These are phyloP conservation scores for Tephrocybe sp. DNA, from an alignment of 768 basidiomycete species.

Conservation along the genomic window DNA sequence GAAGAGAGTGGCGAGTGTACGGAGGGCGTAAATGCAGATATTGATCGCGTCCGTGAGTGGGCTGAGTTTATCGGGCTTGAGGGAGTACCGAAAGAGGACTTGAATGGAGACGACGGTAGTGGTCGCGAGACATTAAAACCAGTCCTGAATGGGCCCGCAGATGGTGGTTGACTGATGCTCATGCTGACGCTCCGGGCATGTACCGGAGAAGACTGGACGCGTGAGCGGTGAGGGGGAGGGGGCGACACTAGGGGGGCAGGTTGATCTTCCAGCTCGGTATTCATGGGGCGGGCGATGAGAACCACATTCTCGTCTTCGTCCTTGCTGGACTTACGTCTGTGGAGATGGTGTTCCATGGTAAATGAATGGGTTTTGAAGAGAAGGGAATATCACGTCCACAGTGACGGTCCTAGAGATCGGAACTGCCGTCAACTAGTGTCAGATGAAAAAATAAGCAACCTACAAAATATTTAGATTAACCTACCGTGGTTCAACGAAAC, in stretches of 20 bases:
- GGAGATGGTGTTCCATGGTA: slow-evolving; percentile 22
- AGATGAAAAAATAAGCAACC: no score
- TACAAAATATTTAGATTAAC: no score
- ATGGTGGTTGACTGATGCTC: slow-evolving; percentile 19
- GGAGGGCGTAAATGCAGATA: slow-evolving; percentile 49
- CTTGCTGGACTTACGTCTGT: slow-evolving; percentile 44
- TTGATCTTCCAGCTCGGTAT: slow-evolving; percentile 8
- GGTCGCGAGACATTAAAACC: slow-evolving; percentile 21
- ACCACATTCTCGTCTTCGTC: slow-evolving; percentile 34
- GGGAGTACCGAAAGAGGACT: slow-evolving; percentile 24
- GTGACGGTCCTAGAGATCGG: no score
- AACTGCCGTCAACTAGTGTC: no score
- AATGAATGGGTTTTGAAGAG: slow-evolving; percentile 11
- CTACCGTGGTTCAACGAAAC: no score
- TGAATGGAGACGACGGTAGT: slow-evolving; percentile 27
- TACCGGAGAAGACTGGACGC: slow-evolving; percentile 25
- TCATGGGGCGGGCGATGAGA: slow-evolving; percentile 21
- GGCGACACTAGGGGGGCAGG: slow-evolving; percentile 10
- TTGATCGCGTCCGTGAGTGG: slow-evolving; percentile 38
- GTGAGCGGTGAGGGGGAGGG: slow-evolving; percentile 21
- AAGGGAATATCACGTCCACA: not conserved
- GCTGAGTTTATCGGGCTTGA: slow-evolving; percentile 30
- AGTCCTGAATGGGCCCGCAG: slow-evolving; percentile 29
- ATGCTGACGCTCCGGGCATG: slow-evolving; percentile 16
- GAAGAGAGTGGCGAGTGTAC: slow-evolving; percentile 50